A percentile compares a stretch with the other conserved stretches of the same genome.
Evolutionary conservation across 2,329 filamentous ascomycete species (phyloP).

Genomic region (Clonostachys sp.): DNA sequence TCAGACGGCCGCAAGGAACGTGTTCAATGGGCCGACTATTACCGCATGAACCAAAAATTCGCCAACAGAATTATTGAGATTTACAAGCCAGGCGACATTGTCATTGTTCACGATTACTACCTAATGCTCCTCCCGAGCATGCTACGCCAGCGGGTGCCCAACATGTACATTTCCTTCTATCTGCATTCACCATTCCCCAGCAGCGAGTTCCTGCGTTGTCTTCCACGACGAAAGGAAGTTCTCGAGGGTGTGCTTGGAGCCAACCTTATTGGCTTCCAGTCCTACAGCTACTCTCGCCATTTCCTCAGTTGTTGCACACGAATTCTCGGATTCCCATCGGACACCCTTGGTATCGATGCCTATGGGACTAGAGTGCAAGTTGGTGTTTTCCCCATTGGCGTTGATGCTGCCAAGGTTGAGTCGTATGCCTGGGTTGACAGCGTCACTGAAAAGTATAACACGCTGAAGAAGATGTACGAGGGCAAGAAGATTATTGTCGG

Average conservation of each 20-base stretch:
- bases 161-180: constrained; percentile 93
- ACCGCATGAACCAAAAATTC: constrained; percentile 87
- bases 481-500: constrained; percentile 95
- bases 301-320: constrained; percentile 93
- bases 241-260: constrained; percentile 85
- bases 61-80: constrained; percentile 82
- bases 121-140: constrained; percentile 85
- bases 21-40: constrained; percentile 87
- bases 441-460: constrained; percentile 67
- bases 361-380: constrained; percentile 87
- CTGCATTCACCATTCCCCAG: constrained; percentile 93
- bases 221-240: constrained; percentile 84
- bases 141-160: constrained; percentile 77
- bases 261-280: constrained; percentile 94
- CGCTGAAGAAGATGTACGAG: constrained; percentile 72
- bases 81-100: constrained; percentile 89
- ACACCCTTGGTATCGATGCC: constrained; percentile 78
- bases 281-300: constrained; percentile 90
- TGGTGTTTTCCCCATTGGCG: constrained; percentile 91
- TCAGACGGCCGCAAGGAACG: constrained; percentile 79
- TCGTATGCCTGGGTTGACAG: constrained; percentile 67
- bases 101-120: constrained; percentile 93
- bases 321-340: constrained; percentile 85
- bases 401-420: constrained; percentile 79
- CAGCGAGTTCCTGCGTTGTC: constrained; percentile 88